A percentile compares a stretch with the other conserved stretches of the same genome.
These are phyloP conservation scores for Naganishia friedmannii DNA, from an alignment of 768 basidiomycete species.

Conservation along the genomic window DNA sequence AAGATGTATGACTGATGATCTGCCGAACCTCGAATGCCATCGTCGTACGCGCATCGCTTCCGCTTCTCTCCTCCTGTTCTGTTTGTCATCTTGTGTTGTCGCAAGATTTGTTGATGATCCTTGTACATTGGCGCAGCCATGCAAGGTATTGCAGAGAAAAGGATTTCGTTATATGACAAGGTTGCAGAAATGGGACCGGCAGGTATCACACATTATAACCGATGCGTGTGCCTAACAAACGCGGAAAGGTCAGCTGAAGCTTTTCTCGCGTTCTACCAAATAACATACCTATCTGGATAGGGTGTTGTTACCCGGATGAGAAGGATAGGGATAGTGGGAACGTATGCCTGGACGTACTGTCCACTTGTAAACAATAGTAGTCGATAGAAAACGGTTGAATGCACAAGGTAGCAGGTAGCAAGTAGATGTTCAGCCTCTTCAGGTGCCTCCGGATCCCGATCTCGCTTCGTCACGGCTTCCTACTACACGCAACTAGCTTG, in stretches of 20 bases:
- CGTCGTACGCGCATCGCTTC: slow-evolving; percentile 6
- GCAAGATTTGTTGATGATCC: not conserved
- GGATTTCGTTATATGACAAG: not conserved
- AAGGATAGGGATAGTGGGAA: not conserved
- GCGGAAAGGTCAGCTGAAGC: not conserved
- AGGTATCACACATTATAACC: slow-evolving; percentile 25
- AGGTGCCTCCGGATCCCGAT: not conserved
- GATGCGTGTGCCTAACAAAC: slow-evolving; percentile 16
- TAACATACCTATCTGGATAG: not conserved
- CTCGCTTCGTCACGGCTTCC: slow-evolving; percentile 22
- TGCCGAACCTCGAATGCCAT: slow-evolving; percentile 16
- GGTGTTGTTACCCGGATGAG: not conserved
- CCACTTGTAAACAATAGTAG: not conserved
- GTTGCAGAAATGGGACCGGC: not conserved
- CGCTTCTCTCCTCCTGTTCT: slow-evolving; percentile 11
- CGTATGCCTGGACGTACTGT: not conserved
- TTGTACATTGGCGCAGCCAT: not conserved
- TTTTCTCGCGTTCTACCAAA: no score
- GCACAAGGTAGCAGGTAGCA: not conserved
- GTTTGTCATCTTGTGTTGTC: not conserved
- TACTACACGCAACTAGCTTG: not conserved
- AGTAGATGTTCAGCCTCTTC: slow-evolving; percentile 6
- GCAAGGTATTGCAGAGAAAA: not conserved
- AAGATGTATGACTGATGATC: slow-evolving; percentile 9
- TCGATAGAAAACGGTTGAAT: not conserved